Base-by-base conservation (phyloP, 1,284 basidiomycete genomes). In the Sporisorium graminicola region DNA sequence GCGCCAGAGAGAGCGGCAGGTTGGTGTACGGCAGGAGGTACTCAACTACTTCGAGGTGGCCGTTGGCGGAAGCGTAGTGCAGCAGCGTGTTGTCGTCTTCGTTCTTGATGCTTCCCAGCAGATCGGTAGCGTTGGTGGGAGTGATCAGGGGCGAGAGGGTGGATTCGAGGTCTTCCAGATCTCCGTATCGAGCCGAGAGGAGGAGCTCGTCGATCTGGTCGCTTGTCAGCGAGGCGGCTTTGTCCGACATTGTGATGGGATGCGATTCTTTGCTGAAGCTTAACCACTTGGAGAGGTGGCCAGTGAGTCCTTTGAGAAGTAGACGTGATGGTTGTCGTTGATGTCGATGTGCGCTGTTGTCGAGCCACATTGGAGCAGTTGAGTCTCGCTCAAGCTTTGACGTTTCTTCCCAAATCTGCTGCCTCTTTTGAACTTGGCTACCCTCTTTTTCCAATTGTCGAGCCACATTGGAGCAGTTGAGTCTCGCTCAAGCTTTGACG, bases 161-260 rank as follows among this genome's bases (percentile, higher is more conserved):
- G 27, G 68, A 55, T 31, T 73, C 46, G 9, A 83, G 65, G 10
- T 81, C 80, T 20, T 79, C 77, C 16, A 74, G 37, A 55, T 85
- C 83, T 16, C 83, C 83, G 22, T 77, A 75, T 8, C 84, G 78
- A 9, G 82, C 83, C 53, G 69, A 73, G 60, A 78, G 83, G 24
- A 85, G 81, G 26, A 85, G 69, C 22, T 85, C 82, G 65, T 85
- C 83, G 44, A 80, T 68, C 50, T 83, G 72, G 37, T 82, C 82
- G 43, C 67, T 53, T 14, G 65, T 69, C 29, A 77, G 65, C 4
- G 62, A 55, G 16, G 74, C 40, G 13, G 57, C 27, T 37, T 68
- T 68, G 58, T 63, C 40, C 14, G 68, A 57, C 64, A 66, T 70
- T 51, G 33, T 65, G 42, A n/a, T n/a, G n/a, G n/a, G n/a, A n/a